Base-by-base conservation (phyloP, 2,329 filamentous ascomycete genomes). In the Aspergillus sp. region DNA sequence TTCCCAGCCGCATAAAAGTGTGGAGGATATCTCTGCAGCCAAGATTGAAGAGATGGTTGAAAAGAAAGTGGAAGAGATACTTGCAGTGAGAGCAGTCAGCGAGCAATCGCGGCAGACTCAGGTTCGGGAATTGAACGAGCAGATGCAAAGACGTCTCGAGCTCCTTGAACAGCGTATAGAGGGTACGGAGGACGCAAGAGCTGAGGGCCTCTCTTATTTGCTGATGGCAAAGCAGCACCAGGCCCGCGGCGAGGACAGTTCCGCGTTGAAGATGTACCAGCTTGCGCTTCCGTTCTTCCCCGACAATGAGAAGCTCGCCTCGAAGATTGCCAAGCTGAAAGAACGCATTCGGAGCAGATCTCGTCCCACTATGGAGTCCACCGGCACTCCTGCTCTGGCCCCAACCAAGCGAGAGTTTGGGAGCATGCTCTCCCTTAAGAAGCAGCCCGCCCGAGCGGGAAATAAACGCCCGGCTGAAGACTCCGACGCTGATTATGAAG, bases 151-250 rank as follows among this genome's bases (percentile, higher is more conserved):
- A 52, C 85, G 93, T 1, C 78, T 97, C 0, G 90, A 96, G 53
- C 87, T 88, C 0, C 79, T 97, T 3, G 93, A 97, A 71, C 84
- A 87, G 59, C 88, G 89, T n/a, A 88, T 97, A 23, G 88, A 93
- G 53, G 83, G 83, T 17, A 82, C 81, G 43, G 89, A 92, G 34
- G 90, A 95, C 62, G 78, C 81, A 21, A 85, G 88, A 49, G 87
- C 89, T 0, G 90, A 96, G 57, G 94, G 93, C 0, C 73, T 97
- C 23, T 88, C 91, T 10, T 91, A 88, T 63, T 75, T 97, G 31
- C 79, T 97, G n/a, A 91, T 94, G 80, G 93, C 91, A 1, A 89
- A 94, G 59, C 91, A 97, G 68, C 89, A 95, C 65, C 91, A 92
- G 66, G 89, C 91, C 48, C 81, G 85, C 3, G 91, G 91, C 2